Base-by-base conservation (phyloP, 495 filamentous ascomycete genomes). In the Trichoderma virens region DNA sequence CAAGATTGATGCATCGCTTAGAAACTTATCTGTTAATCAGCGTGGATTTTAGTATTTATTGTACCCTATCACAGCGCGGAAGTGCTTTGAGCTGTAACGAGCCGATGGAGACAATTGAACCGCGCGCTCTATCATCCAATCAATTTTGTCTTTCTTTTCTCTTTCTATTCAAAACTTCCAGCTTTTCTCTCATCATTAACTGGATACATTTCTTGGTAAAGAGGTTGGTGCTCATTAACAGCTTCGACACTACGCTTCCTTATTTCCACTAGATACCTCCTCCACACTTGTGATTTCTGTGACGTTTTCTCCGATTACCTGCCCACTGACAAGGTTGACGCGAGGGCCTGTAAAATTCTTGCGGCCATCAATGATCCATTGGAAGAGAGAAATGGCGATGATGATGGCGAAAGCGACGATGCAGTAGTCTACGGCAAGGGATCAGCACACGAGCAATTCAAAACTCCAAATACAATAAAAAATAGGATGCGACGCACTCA, bases 341-440 rank as follows among this genome's bases (percentile, higher is more conserved):
- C 51, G 51, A 30, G 51, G 51, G 13, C 51, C 51, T 0, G 51
- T 56, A 14, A 56, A 56, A 23, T 56, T 56, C 27, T 56, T 56
- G 23, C 51, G 51, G 51, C 51, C 51, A 8, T 56, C 51, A n/a
- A 56, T 30, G 51, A 56, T 30, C 51, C 51, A 56, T 13, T 56
- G 51, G 16, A 56, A 56, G 51, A 56, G 51, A 3, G 51, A 56
- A 8, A 56, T 18, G 23, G 27, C 23, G 25, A 56, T 56, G 51
- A 56, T 56, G 51, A 56, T 56, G 51, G 51, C 51, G 16, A 56
- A 56, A 0, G 51, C 51, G 25, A 56, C 51, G 25, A 56, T 56
- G 51, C 51, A 56, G 51, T 56, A 56, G 51, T 56, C 51, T 56
- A 30, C 8, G 43, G 20, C 2, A 20, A 20, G 18, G 1, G 5